Evolutionary conservation across 2,329 filamentous ascomycete species (phyloP), one percentile per base, ranked within the genome.

Genomic region (Apiospora arundinis): DNA sequence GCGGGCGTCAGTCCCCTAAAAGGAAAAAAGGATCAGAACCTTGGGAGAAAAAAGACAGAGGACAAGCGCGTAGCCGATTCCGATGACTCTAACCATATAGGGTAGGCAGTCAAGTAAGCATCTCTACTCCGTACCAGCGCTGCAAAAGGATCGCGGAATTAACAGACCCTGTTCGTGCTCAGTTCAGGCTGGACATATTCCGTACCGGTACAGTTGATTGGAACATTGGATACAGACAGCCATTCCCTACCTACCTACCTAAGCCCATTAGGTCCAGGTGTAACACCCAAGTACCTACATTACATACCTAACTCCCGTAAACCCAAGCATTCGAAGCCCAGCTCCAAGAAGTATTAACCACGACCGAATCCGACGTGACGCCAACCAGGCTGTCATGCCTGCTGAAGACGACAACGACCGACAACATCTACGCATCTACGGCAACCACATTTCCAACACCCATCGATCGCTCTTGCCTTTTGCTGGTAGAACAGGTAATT

Each of bases 341-440:
- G 48, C 48, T 52, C 48, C 48, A 14, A 63, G 49, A 25, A 40
- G 32, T 40, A 63, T 40, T 63, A 63, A 40, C 56, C 56, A 63
- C 56, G 56, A 63, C 56, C 56, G 32, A 63, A 63, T 63, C 56
- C 56, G 56, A 63, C 56, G 56, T 63, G 56, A 63, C 56, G 56
- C 56, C 56, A 63, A 18, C 56, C 56, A 63, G 56, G 56, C 56
- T 63, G 56, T 40, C 56, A 63, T 63, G 56, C 56, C 56, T 63
- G 28, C 56, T 40, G n/a, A 37, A 40, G 56, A 63, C 56, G 56
- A 63, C 56, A 63, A 40, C 56, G 56, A 63, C 32, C 45, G 45
- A 48, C 45, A 48, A 48, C 44, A 18, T n/a, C 45, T 4, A 18
- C 45, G 16, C 18, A 14, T n/a, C 6, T 21, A n/a, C n/a, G 28